phyloP scores from a whole-genome alignment of 305 asterid species.

The Solanum hybrid region DNA sequence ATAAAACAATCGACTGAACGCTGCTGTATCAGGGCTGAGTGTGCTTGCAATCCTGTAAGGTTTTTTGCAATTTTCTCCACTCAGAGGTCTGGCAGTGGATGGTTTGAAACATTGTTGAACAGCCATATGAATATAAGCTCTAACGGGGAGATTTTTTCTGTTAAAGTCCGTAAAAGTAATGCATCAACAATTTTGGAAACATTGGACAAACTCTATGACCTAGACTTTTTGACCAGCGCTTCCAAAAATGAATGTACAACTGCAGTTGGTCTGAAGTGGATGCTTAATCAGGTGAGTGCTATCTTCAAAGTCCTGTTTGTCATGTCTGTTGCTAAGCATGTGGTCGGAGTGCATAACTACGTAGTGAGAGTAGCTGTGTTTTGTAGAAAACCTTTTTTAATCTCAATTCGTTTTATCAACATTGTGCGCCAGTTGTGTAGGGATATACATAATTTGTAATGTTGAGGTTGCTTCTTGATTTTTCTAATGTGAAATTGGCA shows the following conservation, averaged over 20 bases:
- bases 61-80: conserved; percentile 74
- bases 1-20: conserved; percentile 4
- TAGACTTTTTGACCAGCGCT: conserved; percentile 75
- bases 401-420: background rate
- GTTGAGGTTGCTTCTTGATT: background rate
- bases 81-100: conserved; percentile 93
- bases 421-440: background rate
- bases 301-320: background rate
- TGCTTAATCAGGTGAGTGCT: conserved; percentile 73
- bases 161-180: conserved; percentile 51
- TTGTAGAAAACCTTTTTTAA: background rate
- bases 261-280: conserved; percentile 92
- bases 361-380: background rate
- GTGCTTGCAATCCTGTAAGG: conserved; percentile 65
- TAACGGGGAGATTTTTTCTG: conserved; percentile 85
- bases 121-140: conserved; percentile 80
- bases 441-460: background rate
- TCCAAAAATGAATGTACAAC: conserved; percentile 95
- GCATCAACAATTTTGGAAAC: conserved; percentile 54
- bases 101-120: conserved; percentile 83
- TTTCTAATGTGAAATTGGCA: background rate
- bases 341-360: background rate
- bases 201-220: conserved; percentile 63
- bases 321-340: background rate
- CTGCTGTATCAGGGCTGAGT: conserved; percentile 50